These are phyloP conservation scores for Jimgerdemannia flammicorona DNA, from an alignment of 192 early-diverging fungal genomes.

Conservation along the genomic window DNA sequence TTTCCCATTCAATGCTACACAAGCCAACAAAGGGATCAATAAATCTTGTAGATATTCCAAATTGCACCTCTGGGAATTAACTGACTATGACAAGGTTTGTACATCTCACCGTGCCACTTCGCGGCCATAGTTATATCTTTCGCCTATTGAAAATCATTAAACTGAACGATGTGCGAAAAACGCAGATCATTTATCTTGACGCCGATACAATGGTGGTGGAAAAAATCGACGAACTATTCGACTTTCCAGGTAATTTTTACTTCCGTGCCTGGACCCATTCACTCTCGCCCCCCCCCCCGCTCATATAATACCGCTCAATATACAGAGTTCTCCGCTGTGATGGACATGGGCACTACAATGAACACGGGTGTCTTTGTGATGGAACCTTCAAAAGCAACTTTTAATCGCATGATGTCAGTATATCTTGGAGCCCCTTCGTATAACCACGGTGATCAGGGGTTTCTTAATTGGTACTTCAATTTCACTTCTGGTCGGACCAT, in stretches of 20 bases:
- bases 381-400: constrained; percentile 13
- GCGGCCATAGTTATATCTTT: no score
- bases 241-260: constrained; percentile 1
- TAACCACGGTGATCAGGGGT: constrained; percentile 29
- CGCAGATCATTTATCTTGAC: constrained; percentile 17
- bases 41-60: constrained; percentile 23
- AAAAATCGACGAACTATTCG: constrained; percentile 16
- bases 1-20: neutral
- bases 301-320: neutral
- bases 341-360: constrained; percentile 15
- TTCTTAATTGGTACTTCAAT: constrained; percentile 32
- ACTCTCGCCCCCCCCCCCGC: neutral
- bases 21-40: constrained; percentile 17
- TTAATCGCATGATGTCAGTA: constrained; percentile 7
- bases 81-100: constrained; percentile 17
- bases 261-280: neutral
- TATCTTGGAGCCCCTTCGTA: constrained; percentile 19
- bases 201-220: constrained; percentile 17
- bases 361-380: constrained; percentile 18
- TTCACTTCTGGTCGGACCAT: constrained; percentile 10
- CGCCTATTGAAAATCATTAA: no score
- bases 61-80: constrained; percentile 15
- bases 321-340: constrained; percentile 9
- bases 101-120: neutral
- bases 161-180: neutral